A percentile compares a stretch with the other conserved stretches of the same genome.
Conservation (phyloP, 805 yeast genomes). For the Kregervanrija fluxuum region DNA sequence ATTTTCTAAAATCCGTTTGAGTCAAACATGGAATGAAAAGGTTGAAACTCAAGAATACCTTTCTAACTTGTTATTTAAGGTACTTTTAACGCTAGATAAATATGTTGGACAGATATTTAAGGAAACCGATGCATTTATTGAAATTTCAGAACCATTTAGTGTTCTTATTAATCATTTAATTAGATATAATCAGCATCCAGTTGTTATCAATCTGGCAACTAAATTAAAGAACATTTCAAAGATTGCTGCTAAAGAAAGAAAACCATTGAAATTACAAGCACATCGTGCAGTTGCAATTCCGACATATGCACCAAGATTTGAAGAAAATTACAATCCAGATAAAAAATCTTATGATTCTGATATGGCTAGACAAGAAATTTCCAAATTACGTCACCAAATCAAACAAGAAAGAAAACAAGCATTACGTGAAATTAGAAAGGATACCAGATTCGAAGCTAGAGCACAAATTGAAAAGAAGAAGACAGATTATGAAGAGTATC, state of each 20-base stretch:
- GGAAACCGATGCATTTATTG: constrained; percentile 54
- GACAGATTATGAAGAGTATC: constrained; percentile 68
- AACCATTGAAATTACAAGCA: constrained; percentile 72
- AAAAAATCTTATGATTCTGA: constrained; percentile 86
- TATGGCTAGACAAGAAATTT: constrained; percentile 71
- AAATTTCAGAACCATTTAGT: constrained; percentile 44
- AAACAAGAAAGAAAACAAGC: constrained; percentile 89
- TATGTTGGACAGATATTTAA: constrained; percentile 41
- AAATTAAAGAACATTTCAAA: constrained; percentile 44
- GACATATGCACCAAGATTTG: constrained; percentile 83
- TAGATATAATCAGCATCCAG: constrained; percentile 29
- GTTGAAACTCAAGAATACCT: constrained; percentile 11
- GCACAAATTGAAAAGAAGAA: constrained; percentile 78
- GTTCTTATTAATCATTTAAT: constrained; percentile 34
- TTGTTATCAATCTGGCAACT: constrained; percentile 29
- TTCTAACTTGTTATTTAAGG: constrained; percentile 28
- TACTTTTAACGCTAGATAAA: constrained; percentile 27
- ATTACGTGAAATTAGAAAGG: constrained; percentile 85
- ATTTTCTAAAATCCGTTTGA: constrained; percentile 4
- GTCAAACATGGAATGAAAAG: constrained; percentile 10
- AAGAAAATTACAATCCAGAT: constrained; percentile 94
- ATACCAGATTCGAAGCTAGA: constrained; percentile 78
- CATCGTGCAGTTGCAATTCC: constrained; percentile 83
- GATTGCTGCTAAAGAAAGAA: constrained; percentile 42
- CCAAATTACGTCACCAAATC: constrained; percentile 74